Evolutionary conservation across 176 grass and related monocot genomes (phyloP).

Genomic region (Hordeum vulgare): MorexV3_pseudomolecules_assembly NC_058521.1:563356444-563356943

Average conservation of each 20-base stretch:
- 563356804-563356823: constrained; percentile 55
- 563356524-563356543: constrained; percentile 21
- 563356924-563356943: constrained; percentile 43
- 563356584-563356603: neutral
- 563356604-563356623: neutral
- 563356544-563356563: neutral
- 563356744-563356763: neutral
- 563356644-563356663: neutral
- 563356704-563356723: constrained; percentile 36
- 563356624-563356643: neutral
- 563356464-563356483: constrained; percentile 37
- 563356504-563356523: constrained; percentile 34
- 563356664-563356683: constrained; percentile 23
- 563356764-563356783: neutral
- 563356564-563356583: neutral
- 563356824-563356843: constrained; percentile 79
- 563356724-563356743: constrained; percentile 15
- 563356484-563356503: neutral
- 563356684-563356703: constrained; percentile 16
- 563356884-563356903: constrained; percentile 42
- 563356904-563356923: constrained; percentile 49
- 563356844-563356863: constrained; percentile 48
- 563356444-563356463: constrained; percentile 39
- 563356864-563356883: constrained; percentile 63
- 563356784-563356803: neutral